Percentiles rank a stretch among this genome's conserved stretches.
Evolutionary conservation across 495 filamentous ascomycete genomes (phyloP).

Genomic region (Xylaria castorea): DNA sequence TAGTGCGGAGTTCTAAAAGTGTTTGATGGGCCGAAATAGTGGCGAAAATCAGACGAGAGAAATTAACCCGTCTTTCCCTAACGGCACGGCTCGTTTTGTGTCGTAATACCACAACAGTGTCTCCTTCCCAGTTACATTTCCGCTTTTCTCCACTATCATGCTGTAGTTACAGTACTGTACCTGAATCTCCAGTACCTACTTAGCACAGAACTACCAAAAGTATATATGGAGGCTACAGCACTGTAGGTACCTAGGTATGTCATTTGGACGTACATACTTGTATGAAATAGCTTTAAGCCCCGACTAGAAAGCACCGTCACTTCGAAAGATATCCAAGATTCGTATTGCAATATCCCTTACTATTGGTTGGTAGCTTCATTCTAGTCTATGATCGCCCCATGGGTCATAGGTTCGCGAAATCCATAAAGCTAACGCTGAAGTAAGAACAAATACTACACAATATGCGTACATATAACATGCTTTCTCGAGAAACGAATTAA

Average conservation of each 20-base stretch:
- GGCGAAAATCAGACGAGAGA: conserved; percentile 9
- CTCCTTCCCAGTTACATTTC: not conserved
- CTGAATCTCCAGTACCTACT: not conserved
- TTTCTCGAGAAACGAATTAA: not conserved
- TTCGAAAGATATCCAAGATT: not conserved
- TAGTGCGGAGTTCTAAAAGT: not conserved
- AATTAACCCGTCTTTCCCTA: not conserved
- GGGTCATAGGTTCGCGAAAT: not conserved
- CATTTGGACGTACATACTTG: not conserved
- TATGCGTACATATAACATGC: too few relatives aligned
- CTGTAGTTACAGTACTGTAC: not conserved
- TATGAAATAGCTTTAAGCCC: not conserved
- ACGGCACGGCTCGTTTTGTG: not conserved
- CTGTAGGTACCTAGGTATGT: not conserved
- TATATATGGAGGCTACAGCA: not conserved
- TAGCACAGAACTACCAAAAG: not conserved
- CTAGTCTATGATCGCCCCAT: conserved; percentile 12
- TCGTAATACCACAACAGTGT: not conserved
- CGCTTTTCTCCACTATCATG: conserved; percentile 7
- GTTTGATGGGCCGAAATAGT: not conserved
- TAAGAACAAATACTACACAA: not conserved
- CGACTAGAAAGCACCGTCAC: not conserved
- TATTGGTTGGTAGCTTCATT: not conserved
- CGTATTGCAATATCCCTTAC: not conserved
- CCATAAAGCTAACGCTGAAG: not conserved